phyloP scores from a whole-genome alignment of 2,329 filamentous ascomycete genomes.

The Tolypocladium amazonense region DNA sequence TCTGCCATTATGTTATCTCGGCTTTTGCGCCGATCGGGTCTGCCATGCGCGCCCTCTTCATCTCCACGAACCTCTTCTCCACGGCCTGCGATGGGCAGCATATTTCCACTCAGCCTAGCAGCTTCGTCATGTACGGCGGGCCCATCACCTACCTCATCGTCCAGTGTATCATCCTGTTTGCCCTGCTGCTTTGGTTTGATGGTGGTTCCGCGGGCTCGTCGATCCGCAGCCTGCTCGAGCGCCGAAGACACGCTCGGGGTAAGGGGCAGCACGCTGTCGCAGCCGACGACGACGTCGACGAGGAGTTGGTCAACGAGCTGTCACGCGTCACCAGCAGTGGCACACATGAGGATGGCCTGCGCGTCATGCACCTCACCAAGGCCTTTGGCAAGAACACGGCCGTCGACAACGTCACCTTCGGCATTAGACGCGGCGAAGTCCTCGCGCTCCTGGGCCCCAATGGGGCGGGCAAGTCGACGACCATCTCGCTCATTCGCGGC shows the following conservation, averaged over 20 bases:
- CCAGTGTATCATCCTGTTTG: constrained; percentile 62
- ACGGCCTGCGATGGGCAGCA: constrained; percentile 57
- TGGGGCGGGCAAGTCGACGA: constrained; percentile 84
- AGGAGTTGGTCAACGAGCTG: constrained; percentile 56
- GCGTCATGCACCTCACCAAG: constrained; percentile 74
- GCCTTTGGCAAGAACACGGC: constrained; percentile 65
- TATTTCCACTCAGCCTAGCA: constrained; percentile 59
- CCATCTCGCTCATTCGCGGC: constrained; percentile 81
- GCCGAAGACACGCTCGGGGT: constrained; percentile 14
- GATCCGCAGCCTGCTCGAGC: constrained; percentile 29
- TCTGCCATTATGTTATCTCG: constrained; percentile 67
- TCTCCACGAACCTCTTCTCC: constrained; percentile 76
- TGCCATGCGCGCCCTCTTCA: constrained; percentile 61
- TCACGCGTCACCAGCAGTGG: constrained; percentile 39
- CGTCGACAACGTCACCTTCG: constrained; percentile 83
- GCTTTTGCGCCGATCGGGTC: constrained; percentile 68
- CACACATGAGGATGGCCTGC: constrained; percentile 50
- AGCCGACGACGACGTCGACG: constrained; percentile 30
- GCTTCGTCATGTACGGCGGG: constrained; percentile 66
- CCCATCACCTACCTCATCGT: constrained; percentile 74
- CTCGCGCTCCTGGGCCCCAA: constrained; percentile 87
- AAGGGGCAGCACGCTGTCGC: background rate
- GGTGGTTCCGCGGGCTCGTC: constrained; percentile 55
- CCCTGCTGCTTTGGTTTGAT: constrained; percentile 69
- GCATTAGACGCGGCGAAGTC: constrained; percentile 68